Conservation (phyloP, 139 green algal genomes). For the Volvox africanus region DNA sequence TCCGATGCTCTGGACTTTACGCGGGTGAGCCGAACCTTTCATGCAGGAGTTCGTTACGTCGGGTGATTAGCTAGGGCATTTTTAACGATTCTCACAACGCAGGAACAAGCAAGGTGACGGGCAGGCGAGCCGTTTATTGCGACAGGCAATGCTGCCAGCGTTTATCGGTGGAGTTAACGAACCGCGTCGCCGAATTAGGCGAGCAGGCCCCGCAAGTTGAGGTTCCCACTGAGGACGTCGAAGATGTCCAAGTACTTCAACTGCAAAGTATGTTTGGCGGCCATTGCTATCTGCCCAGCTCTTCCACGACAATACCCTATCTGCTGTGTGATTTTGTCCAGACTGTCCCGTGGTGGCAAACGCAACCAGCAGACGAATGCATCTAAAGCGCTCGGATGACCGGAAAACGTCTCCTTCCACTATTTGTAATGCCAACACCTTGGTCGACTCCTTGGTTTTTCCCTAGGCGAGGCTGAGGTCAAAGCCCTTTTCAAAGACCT, state of each 20-base stretch:
- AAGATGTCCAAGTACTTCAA: neutral
- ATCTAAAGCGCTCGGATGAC: too few relatives aligned
- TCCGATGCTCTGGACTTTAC: neutral
- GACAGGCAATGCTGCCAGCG: neutral
- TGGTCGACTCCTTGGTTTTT: too few relatives aligned
- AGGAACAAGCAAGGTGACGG: constrained; percentile 16
- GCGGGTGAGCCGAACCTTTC: neutral
- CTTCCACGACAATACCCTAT: too few relatives aligned
- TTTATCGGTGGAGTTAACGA: neutral
- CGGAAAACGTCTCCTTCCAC: too few relatives aligned
- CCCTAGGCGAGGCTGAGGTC: constrained; percentile 11
- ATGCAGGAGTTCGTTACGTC: neutral
- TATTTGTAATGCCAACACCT: too few relatives aligned
- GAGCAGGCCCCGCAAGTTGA: neutral
- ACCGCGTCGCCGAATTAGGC: neutral
- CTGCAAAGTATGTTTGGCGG: neutral
- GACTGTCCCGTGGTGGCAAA: too few relatives aligned
- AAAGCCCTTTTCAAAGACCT: constrained; percentile 29
- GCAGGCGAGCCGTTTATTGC: constrained; percentile 11
- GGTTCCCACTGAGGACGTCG: neutral
- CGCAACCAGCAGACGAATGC: too few relatives aligned
- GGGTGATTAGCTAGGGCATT: neutral
- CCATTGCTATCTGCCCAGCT: neutral
- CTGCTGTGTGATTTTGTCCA: too few relatives aligned
- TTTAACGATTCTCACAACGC: neutral